Evolutionary conservation across 2,329 filamentous ascomycete species (phyloP), one percentile per base, ranked within the genome.

Genomic region (Aspergillus awamori): DNA sequence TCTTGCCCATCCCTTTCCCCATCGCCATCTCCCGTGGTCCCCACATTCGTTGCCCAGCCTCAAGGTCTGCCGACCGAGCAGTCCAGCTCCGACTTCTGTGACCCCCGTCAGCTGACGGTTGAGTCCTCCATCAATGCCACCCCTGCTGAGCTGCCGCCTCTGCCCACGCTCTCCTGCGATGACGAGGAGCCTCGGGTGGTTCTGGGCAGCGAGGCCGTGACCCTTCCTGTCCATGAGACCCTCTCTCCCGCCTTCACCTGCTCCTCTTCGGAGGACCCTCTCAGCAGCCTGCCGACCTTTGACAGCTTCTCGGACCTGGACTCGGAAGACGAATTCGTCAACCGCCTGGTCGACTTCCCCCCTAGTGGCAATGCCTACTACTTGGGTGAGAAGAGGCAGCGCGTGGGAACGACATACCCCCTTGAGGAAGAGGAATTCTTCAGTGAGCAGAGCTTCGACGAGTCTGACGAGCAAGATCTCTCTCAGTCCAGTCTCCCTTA

Each of bases 291-390:
- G 30, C 89, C 90, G 26, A 82, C 84, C 8, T 96, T 96, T 69
- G 91, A 96, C 76, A 90, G 92, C 67, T 87, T 96, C 67, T 95
- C 93, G 24, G 93, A 96, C 70, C 84, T 97, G 59, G 93, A 97
- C 75, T 93, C 91, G 0, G 93, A 97, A 71, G 92, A 96, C 84
- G 92, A 95, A 74, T 92, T 96, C 71, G 85, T 87, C 70, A 89
- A 87, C 74, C 85, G 86, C 58, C 84, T 96, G 8, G 88, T 92
- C 65, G 87, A 91, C 72, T 89, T 93, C 67, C 82, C 85, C 64
- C 75, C 82, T 20, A 79, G 81, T 41, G 80, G 84, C 53, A 87
- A 89, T 76, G 80, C 85, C 11, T 80, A 84, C 67, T 89, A 85
- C 75, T 74, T 85, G 62, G 83, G 84, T 59, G 84, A 80, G 72